phyloP scores from a whole-genome alignment of 2,329 filamentous ascomycete genomes.

The Xylaria sp. region DNA sequence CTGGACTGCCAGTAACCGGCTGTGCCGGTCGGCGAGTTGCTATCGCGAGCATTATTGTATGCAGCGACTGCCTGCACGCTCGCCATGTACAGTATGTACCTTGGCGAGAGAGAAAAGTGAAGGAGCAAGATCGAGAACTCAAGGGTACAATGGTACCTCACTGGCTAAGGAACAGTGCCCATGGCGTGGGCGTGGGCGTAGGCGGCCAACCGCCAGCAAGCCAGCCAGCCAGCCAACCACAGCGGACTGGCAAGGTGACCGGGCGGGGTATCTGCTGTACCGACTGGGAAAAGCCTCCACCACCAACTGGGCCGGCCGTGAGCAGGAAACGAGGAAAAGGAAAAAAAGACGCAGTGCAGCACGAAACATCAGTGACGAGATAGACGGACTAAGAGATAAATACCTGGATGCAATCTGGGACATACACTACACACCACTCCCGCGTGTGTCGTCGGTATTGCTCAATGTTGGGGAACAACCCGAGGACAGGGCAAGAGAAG shows the following conservation, averaged over 20 bases:
- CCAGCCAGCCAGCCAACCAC: slow-evolving; percentile 19
- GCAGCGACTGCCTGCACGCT: slow-evolving; percentile 8
- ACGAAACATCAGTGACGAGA: background rate
- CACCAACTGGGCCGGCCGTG: slow-evolving; percentile 14
- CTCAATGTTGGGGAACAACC: background rate
- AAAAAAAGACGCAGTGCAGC: slow-evolving; percentile 1
- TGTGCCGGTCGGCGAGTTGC: slow-evolving; percentile 9
- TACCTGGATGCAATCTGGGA: background rate
- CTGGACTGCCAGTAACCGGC: slow-evolving; percentile 26
- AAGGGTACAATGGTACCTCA: slow-evolving; percentile 4
- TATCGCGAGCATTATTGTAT: slow-evolving; percentile 12
- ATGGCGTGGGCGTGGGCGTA: too few species aligned
- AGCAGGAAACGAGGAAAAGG: slow-evolving; percentile 4
- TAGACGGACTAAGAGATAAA: background rate
- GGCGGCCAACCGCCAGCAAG: slow-evolving; percentile 8
- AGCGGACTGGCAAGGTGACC: slow-evolving; percentile 12
- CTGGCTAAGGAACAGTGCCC: slow-evolving; percentile 17
- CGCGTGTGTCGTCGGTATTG: background rate
- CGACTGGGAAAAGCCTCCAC: slow-evolving; percentile 22
- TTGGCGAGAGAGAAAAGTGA: background rate
- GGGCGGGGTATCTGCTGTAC: slow-evolving; percentile 19
- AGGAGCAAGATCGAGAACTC: background rate
- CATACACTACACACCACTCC: background rate
- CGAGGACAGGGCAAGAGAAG: background rate
- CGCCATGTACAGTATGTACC: background rate